These are phyloP conservation scores for Vicia villosa DNA, from an alignment of 306 rosid species.

Conservation along the genomic window DNA sequence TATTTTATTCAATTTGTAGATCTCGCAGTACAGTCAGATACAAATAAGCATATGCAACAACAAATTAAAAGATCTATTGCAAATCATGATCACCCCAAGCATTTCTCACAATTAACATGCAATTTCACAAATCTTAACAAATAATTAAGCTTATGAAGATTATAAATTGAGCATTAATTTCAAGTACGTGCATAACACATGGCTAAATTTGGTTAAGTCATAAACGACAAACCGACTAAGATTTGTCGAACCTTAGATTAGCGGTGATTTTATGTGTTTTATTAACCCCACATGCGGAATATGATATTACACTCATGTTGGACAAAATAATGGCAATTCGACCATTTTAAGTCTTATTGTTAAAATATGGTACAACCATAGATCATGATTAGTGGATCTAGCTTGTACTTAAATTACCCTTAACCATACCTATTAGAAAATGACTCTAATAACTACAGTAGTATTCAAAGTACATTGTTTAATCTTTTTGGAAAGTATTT, in stretches of 20 bases:
- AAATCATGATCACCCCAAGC: too few species aligned
- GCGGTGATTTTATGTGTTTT: neutral
- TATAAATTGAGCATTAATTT: neutral
- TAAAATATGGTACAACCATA: neutral
- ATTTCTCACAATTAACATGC: too few species aligned
- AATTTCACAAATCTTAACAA: too few species aligned
- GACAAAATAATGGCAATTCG: constrained; percentile 28
- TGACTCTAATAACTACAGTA: too few species aligned
- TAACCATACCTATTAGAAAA: neutral
- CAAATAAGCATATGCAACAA: too few species aligned
- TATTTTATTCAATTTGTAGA: too few species aligned
- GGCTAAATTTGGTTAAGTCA: constrained; percentile 27
- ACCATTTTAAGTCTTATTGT: neutral
- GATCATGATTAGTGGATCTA: neutral
- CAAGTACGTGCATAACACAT: constrained; percentile 29
- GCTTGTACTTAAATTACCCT: constrained; percentile 13
- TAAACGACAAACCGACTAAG: constrained; percentile 36
- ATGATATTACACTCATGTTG: constrained; percentile 30
- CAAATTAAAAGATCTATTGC: too few species aligned
- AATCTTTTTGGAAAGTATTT: too few species aligned
- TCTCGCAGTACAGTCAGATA: too few species aligned
- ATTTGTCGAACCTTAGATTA: constrained; percentile 11
- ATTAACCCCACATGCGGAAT: constrained; percentile 6
- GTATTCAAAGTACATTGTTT: too few species aligned
- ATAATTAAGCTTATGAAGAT: too few species aligned